Evolutionary conservation across 2,329 filamentous ascomycete genomes (phyloP).

Genomic region (Parastagonospora avenae): DNA sequence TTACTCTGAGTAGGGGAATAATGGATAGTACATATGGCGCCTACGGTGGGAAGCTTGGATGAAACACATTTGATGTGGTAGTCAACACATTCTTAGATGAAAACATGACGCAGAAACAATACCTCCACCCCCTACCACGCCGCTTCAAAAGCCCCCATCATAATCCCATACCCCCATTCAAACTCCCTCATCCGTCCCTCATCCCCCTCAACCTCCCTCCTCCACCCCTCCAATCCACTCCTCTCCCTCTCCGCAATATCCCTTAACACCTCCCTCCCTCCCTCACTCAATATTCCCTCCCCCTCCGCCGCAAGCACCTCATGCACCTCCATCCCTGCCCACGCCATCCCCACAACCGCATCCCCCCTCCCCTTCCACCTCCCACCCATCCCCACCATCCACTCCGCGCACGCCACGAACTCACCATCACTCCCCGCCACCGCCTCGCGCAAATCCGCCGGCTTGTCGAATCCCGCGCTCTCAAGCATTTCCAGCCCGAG

Average conservation of each 20-base stretch:
- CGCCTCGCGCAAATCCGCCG: conserved; percentile 29
- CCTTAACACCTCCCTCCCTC: background rate
- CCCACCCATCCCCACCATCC: conserved; percentile 21
- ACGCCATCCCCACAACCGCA: conserved; percentile 40
- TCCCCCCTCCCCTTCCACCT: conserved; percentile 25
- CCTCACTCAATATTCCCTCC: background rate
- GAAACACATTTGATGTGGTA: no score
- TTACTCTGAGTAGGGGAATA: no score
- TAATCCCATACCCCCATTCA: no score
- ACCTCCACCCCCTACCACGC: no score
- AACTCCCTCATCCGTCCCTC: background rate
- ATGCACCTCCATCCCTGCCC: conserved; percentile 37
- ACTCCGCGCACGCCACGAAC: conserved; percentile 45
- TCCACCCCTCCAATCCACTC: conserved; percentile 13
- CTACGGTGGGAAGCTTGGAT: no score
- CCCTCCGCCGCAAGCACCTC: conserved; percentile 6
- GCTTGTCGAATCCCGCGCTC: conserved; percentile 14
- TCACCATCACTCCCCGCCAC: conserved; percentile 30
- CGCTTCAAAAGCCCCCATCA: no score
- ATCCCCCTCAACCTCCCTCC: conserved; percentile 3
- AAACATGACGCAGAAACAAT: no score
- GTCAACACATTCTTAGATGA: no score
- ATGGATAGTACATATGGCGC: no score
- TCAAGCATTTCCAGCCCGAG: conserved; percentile 39
- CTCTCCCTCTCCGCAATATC: conserved; percentile 16